Percentiles rank a stretch among this genome's conserved stretches.
Conservation (phyloP, 805 yeast genomes). For the Yamadazyma insecticola region DNA sequence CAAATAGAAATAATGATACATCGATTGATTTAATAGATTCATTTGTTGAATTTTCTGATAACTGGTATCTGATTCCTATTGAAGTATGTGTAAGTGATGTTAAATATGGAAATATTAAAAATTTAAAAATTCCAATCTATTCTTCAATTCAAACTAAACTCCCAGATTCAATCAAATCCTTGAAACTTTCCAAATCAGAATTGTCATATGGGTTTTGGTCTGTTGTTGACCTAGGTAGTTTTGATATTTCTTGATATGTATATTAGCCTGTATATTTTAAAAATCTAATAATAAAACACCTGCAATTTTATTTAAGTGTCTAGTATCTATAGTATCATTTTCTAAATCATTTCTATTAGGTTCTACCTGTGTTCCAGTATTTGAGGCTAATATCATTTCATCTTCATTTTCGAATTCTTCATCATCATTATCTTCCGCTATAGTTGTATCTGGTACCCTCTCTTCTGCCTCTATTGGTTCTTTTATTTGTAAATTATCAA, state of each 20-base stretch:
- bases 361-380: constrained; percentile 6
- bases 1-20: constrained; percentile 6
- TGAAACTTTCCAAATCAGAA: constrained; percentile 11
- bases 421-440: constrained; percentile 12
- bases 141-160: constrained; percentile 20
- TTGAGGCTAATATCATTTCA: background rate
- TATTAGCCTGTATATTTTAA: constrained; percentile 13
- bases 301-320: constrained; percentile 51
- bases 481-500: constrained; percentile 21
- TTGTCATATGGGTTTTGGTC: constrained; percentile 26
- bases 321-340: constrained; percentile 43
- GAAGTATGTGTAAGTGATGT: constrained; percentile 10
- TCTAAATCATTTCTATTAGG: background rate
- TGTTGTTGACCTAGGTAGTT: constrained; percentile 5
- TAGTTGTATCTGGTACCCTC: constrained; percentile 12
- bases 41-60: constrained; percentile 19
- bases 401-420: too few relatives aligned
- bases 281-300: constrained; percentile 58
- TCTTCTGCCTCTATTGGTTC: constrained; percentile 13
- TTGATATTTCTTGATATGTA: background rate
- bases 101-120: background rate
- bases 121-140: constrained; percentile 25
- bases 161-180: constrained; percentile 16
- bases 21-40: constrained; percentile 13
- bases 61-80: constrained; percentile 35